These are phyloP conservation scores for Cerioporus squamosus DNA, from an alignment of 1,284 basidiomycete species.

Conservation along the genomic window DNA sequence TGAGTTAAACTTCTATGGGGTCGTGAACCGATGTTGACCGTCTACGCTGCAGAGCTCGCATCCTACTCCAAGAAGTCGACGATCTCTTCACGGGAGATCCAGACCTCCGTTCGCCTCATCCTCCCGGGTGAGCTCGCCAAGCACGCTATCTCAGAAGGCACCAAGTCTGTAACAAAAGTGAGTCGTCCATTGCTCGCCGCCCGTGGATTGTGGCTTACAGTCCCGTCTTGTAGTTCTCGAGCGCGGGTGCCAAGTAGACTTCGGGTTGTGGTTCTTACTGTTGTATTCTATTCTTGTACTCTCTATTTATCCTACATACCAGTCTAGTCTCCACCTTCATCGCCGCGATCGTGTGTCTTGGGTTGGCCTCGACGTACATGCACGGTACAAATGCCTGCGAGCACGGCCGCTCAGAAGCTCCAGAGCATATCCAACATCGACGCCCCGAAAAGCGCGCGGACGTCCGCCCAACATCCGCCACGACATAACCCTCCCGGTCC, in stretches of 20 bases:
- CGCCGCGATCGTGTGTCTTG: neutral
- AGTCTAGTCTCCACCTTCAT: constrained; percentile 12
- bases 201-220: neutral
- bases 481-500: no score
- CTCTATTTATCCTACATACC: constrained; percentile 31
- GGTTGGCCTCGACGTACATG: no score
- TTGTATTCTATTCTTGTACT: constrained; percentile 35
- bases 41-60: constrained; percentile 73
- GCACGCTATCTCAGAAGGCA: constrained; percentile 82
- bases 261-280: constrained; percentile 23
- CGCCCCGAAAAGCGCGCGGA: no score
- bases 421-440: neutral
- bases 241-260: constrained; percentile 59
- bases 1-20: constrained; percentile 41
- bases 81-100: constrained; percentile 93
- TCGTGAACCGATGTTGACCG: neutral
- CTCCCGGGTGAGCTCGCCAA: constrained; percentile 88
- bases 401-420: no score
- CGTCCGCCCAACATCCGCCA: no score
- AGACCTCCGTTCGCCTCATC: constrained; percentile 90
- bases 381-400: no score
- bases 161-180: constrained; percentile 53
- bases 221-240: constrained; percentile 57
- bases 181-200: neutral
- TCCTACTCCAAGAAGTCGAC: constrained; percentile 94